These are phyloP conservation scores for Umbilicus rupestris DNA, from an alignment of 164 flowering plant genomes.

Conservation along the genomic window DNA sequence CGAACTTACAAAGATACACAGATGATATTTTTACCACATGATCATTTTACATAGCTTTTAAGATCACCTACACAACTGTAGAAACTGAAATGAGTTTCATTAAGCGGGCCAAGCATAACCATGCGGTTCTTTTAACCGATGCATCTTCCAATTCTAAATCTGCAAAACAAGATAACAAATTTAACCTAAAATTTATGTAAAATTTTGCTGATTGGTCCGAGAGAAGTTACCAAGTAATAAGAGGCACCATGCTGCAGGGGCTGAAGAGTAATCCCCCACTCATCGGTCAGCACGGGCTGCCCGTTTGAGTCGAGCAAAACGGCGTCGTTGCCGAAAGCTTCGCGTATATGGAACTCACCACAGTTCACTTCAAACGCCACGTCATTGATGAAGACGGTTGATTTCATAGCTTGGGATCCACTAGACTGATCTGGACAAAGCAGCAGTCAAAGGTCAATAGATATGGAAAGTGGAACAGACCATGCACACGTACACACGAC, in stretches of 20 bases:
- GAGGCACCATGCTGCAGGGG: slow-evolving; percentile 70
- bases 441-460: too few relatives aligned
- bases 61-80: background rate
- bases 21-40: too few relatives aligned
- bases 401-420: slow-evolving; percentile 25
- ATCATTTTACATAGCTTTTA: too few relatives aligned
- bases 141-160: background rate
- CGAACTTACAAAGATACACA: too few relatives aligned
- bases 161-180: too few relatives aligned
- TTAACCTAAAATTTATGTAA: too few relatives aligned
- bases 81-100: background rate
- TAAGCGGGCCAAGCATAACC: background rate
- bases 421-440: slow-evolving; percentile 19
- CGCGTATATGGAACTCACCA: slow-evolving; percentile 63
- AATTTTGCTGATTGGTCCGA: too few relatives aligned
- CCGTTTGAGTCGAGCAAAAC: slow-evolving; percentile 63
- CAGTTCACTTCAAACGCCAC: slow-evolving; percentile 55
- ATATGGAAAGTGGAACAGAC: too few relatives aligned
- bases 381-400: slow-evolving; percentile 78
- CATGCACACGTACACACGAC: background rate
- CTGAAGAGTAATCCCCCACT: slow-evolving; percentile 80
- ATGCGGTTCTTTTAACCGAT: background rate
- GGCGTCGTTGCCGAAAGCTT: slow-evolving; percentile 75
- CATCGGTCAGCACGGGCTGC: slow-evolving; percentile 70
- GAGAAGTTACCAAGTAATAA: slow-evolving; percentile 34